These are phyloP conservation scores for Botrytis tulipae DNA, from an alignment of 2,329 filamentous ascomycete genomes.

Conservation along the genomic window DNA sequence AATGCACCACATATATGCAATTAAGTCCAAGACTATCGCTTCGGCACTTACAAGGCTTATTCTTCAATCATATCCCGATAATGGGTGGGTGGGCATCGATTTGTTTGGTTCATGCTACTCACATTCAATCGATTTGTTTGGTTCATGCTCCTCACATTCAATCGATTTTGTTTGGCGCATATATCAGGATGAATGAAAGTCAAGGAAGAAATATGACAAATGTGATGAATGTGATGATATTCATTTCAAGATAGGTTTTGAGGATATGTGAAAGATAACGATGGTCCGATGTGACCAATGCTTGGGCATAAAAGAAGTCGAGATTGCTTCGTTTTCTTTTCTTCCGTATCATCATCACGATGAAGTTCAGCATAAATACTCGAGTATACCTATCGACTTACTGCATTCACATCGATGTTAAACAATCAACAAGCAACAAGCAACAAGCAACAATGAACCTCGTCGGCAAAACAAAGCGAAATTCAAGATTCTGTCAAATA, in stretches of 20 bases:
- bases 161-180: neutral
- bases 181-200: neutral
- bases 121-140: conserved; percentile 5
- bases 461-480: neutral
- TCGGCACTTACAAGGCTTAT: conserved; percentile 29
- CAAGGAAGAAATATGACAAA: neutral
- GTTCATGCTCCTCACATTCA: neutral
- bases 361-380: neutral
- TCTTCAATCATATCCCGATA: conserved; percentile 22
- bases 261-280: neutral
- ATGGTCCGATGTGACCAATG: neutral
- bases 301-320: neutral
- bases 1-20: neutral
- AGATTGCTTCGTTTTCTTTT: neutral
- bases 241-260: neutral
- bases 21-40: conserved; percentile 3
- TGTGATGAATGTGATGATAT: neutral
- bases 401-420: neutral
- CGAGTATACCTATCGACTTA: neutral
- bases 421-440: neutral
- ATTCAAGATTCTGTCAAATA: neutral
- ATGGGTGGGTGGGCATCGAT: conserved; percentile 22
- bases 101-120: neutral
- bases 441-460: neutral
- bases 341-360: neutral